phyloP scores from a whole-genome alignment of 352 stramenopile genomes.

The Elongisporangium anandrum region DNA sequence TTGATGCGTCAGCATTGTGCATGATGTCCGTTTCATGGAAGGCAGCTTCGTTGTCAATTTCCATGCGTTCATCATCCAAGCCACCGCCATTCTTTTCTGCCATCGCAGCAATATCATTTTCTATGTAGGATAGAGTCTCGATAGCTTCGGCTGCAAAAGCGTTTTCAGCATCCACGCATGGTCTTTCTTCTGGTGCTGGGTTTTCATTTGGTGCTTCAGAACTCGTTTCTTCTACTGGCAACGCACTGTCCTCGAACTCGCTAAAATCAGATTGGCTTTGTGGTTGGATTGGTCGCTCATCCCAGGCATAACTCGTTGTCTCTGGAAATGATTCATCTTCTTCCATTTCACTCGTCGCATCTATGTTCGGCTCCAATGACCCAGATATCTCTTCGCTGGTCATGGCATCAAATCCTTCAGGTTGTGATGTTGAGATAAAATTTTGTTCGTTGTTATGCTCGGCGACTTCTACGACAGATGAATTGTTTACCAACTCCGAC shows the following conservation, averaged over 20 bases:
- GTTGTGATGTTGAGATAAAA: background rate
- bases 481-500: too few relatives aligned
- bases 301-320: conserved; percentile 1
- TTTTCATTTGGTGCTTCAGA: background rate
- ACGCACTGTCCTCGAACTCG: background rate
- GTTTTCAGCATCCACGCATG: background rate
- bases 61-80: background rate
- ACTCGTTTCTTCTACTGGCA: background rate
- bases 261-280: background rate
- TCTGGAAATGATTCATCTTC: background rate
- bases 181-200: background rate
- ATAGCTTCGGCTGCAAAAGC: background rate
- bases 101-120: too few relatives aligned
- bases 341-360: background rate
- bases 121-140: background rate
- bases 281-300: conserved; percentile 6
- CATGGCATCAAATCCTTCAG: background rate
- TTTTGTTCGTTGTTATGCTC: background rate
- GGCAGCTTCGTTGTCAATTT: background rate
- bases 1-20: background rate
- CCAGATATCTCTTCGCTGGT: background rate
- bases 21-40: background rate
- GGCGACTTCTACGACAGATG: background rate
- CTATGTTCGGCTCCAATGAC: background rate
- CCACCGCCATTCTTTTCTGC: too few relatives aligned